Conservation (phyloP, 1,284 basidiomycete species). For the Trametes sp. region DNA sequence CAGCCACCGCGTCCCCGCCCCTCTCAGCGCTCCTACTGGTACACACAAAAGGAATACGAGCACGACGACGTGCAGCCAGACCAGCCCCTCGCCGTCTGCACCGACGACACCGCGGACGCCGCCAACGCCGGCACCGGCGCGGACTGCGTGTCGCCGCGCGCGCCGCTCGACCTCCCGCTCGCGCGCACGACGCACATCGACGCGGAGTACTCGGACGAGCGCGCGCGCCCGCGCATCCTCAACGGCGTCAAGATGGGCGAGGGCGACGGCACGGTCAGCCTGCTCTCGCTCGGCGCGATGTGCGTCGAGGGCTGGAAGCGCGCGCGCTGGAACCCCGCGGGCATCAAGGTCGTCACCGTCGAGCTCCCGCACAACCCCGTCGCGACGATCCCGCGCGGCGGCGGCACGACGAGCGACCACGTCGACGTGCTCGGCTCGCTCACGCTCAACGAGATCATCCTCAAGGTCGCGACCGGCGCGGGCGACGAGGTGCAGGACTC, state of each 20-base stretch:
- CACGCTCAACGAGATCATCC: slow-evolving; percentile 88
- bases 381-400: slow-evolving; percentile 82
- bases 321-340: slow-evolving; percentile 92
- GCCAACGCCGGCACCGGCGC: slow-evolving; percentile 17
- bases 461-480: slow-evolving; percentile 86
- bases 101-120: slow-evolving; percentile 27
- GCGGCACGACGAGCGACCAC: slow-evolving; percentile 90
- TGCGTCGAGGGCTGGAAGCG: slow-evolving; percentile 96
- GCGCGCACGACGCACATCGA: slow-evolving; percentile 84
- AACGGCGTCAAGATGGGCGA: slow-evolving; percentile 92
- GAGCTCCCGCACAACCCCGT: slow-evolving; percentile 93
- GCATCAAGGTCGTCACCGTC: slow-evolving; percentile 86
- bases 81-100: slow-evolving; percentile 50
- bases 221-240: slow-evolving; percentile 68
- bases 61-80: slow-evolving; percentile 68
- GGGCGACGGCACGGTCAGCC: slow-evolving; percentile 95
- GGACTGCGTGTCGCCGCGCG: slow-evolving; percentile 52
- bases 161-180: slow-evolving; percentile 65
- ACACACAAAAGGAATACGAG: slow-evolving; percentile 55
- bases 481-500: slow-evolving; percentile 75
- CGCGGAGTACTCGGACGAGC: slow-evolving; percentile 76
- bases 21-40: slow-evolving; percentile 81
- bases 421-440: slow-evolving; percentile 94
- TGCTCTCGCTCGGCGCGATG: slow-evolving; percentile 93
- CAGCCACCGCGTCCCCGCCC: neutral